Base-by-base conservation (phyloP, 768 basidiomycete genomes). In the Leccinum subgranulosum region DNA sequence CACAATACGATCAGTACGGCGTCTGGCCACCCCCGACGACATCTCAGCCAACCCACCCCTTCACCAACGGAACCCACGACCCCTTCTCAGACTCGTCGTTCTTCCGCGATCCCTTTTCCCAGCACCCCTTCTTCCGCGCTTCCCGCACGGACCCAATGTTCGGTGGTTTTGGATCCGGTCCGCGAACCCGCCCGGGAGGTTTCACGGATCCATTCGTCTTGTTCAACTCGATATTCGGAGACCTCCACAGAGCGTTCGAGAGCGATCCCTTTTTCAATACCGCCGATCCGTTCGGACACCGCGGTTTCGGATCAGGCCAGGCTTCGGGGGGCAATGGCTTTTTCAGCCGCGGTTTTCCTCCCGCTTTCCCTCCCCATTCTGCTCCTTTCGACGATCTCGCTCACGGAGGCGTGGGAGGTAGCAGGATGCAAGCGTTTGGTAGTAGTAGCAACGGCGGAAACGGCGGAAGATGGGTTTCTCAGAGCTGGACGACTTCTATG, bases 171-270 rank as follows among this genome's bases (percentile, higher is more conserved):
- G 68, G 64, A 14, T 68, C 65, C 25, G 60, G 59, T 7, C 56
- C 63, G 11, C 62, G 34, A 21, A 50, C 61, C 5, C 61, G 62
- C 46, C 31, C 58, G 4, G 53, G 61, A 17, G 70, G 66, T 43
- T 90, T 91, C 73, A 86, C 84, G 2, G 88, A 92, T 67, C 90
- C 90, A 2, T 91, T 90, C 67, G 74, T 79, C 21, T 73, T 92
- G 34, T 92, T 92, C 72, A 79, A 90, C 60, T 78, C 82, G 3
- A 83, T 90, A 55, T 91, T 92, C 58, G 81, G 83, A 19, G 76
- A 83, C 64, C 53, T 77, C 14, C 77, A 76, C 46, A 62, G 64
- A 28, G 71, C 72, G 21, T 73, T 74, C 34, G 60, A 62, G 21
- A 29, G 36, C 14, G 75, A 78, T 56, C 72, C 78, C 7, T 77